Evolutionary conservation across 2,329 filamentous ascomycete genomes (phyloP).

Genomic region (Zasmidium citrigriseum): DNA sequence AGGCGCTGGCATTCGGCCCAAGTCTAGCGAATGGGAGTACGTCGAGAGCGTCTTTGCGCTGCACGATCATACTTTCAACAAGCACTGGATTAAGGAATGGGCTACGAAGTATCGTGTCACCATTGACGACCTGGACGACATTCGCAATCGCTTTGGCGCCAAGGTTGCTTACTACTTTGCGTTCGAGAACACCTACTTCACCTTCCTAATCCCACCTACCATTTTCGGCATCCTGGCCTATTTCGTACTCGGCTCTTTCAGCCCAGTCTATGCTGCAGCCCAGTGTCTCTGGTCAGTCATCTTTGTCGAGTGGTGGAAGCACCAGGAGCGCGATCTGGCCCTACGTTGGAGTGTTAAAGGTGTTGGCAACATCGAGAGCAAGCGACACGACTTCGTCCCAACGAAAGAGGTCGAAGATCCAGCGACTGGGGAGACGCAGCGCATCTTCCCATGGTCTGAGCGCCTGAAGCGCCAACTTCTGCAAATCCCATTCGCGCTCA

Average conservation of each 20-base stretch:
- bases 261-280: conserved; percentile 73
- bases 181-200: conserved; percentile 88
- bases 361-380: conserved; percentile 77
- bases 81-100: conserved; percentile 57
- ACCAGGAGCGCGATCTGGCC: conserved; percentile 82
- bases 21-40: conserved; percentile 52
- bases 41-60: conserved; percentile 53
- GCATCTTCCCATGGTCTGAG: conserved; percentile 74
- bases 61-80: conserved; percentile 54
- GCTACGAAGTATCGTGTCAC: conserved; percentile 48
- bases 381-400: conserved; percentile 74
- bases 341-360: conserved; percentile 87
- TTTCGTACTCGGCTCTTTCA: conserved; percentile 83
- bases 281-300: conserved; percentile 84
- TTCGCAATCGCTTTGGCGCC: conserved; percentile 52
- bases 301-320: conserved; percentile 96
- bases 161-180: conserved; percentile 93
- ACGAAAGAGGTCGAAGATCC: conserved; percentile 77
- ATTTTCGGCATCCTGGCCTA: conserved; percentile 75
- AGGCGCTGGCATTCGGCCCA: conserved; percentile 53
- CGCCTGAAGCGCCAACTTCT: conserved; percentile 75
- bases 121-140: conserved; percentile 52
- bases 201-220: conserved; percentile 80
- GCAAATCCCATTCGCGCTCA: conserved; percentile 80
- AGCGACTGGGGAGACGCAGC: conserved; percentile 76